Conservation (phyloP, 1,139 yeast genomes). For the Yamadazyma trypodendri region DNA sequence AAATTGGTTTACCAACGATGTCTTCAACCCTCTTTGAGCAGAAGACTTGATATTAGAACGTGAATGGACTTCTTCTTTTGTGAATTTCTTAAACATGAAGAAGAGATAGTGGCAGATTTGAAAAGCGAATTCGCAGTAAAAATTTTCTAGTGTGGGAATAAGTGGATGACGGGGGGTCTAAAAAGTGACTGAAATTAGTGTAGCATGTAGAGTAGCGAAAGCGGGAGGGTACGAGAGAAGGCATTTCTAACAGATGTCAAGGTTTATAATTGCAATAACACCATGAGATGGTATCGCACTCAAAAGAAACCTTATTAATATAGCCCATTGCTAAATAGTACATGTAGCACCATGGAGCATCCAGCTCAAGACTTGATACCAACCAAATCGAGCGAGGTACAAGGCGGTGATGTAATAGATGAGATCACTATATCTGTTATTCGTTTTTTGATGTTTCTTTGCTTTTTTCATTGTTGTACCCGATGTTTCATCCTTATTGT, state of each 20-base stretch:
- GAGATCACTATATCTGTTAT: too few relatives aligned
- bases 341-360: conserved; percentile 18
- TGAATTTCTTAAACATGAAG: conserved; percentile 64
- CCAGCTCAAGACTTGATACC: conserved; percentile 57
- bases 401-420: conserved; percentile 52
- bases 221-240: neutral
- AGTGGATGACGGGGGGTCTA: too few relatives aligned
- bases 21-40: conserved; percentile 79
- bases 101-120: neutral
- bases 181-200: neutral
- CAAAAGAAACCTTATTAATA: conserved; percentile 60
- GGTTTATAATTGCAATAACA: conserved; percentile 72
- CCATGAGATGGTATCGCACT: conserved; percentile 72
- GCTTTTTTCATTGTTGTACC: too few relatives aligned
- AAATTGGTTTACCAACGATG: conserved; percentile 70
- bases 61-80: conserved; percentile 84
- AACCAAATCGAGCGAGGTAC: conserved; percentile 62
- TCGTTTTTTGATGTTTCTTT: neutral
- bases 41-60: conserved; percentile 92
- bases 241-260: conserved; percentile 37
- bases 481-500: neutral
- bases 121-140: conserved; percentile 10
- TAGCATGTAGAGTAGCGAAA: neutral
- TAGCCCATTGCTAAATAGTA: conserved; percentile 53
- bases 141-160: conserved; percentile 4